Percentiles rank a stretch among this genome's conserved stretches.
These are phyloP conservation scores for Globisporangium yorkense DNA, from an alignment of 352 stramenopile genomes.

Conservation along the genomic window DNA sequence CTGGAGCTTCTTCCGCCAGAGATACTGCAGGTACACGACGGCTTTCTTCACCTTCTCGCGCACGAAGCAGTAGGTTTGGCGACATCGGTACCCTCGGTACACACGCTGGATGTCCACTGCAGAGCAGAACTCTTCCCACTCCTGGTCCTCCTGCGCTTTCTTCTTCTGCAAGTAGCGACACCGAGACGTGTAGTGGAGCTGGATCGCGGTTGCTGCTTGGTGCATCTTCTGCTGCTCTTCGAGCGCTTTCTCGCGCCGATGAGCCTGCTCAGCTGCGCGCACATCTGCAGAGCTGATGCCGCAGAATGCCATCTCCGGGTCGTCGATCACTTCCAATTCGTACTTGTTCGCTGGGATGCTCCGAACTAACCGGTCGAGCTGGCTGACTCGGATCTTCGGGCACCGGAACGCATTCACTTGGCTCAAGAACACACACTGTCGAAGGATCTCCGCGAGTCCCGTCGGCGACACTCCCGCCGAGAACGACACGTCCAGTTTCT, in stretches of 20 bases:
- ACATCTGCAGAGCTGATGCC: conserved; percentile 38
- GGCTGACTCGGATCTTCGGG: conserved; percentile 18
- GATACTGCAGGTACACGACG: conserved; percentile 52
- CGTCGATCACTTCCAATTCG: conserved; percentile 42
- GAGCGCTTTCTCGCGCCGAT: conserved; percentile 26
- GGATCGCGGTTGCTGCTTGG: conserved; percentile 32
- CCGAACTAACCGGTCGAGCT: conserved; percentile 23
- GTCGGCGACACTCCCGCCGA: conserved; percentile 22
- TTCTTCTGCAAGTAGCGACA: conserved; percentile 21
- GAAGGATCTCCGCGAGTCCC: conserved; percentile 24
- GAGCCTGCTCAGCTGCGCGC: conserved; percentile 24
- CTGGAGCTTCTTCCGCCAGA: conserved; percentile 42
- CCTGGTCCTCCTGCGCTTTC: conserved; percentile 14
- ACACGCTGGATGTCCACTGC: conserved; percentile 60
- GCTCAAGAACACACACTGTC: conserved; percentile 34
- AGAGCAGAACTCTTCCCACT: conserved; percentile 45
- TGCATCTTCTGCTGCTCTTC: conserved; percentile 13
- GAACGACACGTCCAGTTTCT: conserved; percentile 35
- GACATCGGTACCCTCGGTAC: conserved; percentile 31
- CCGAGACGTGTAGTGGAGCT: conserved; percentile 32
- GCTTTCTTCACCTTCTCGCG: conserved; percentile 24
- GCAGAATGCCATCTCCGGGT: conserved; percentile 28
- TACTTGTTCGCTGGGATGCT: conserved; percentile 24
- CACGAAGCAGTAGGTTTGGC: conserved; percentile 35
- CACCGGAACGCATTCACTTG: conserved; percentile 46